Evolutionary conservation across 2,329 filamentous ascomycete genomes (phyloP).

Genomic region (Penicillium freii): DNA sequence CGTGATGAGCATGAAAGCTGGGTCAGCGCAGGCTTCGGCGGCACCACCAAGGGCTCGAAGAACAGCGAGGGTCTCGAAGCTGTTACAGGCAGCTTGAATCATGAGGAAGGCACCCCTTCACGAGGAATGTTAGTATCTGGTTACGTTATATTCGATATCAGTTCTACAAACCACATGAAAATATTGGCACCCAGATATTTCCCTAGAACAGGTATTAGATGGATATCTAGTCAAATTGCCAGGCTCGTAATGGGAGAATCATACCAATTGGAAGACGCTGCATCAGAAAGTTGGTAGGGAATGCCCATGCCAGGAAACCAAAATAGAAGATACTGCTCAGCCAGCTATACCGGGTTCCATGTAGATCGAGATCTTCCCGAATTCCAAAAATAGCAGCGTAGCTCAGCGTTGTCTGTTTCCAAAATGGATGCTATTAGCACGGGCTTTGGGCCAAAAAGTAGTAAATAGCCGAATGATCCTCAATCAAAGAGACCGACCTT

Average conservation of each 20-base stretch:
- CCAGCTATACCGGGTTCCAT: slow-evolving; percentile 60
- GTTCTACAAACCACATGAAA: slow-evolving; percentile 50
- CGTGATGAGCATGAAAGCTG: slow-evolving; percentile 63
- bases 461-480: background rate
- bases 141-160: background rate
- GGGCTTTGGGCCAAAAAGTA: background rate
- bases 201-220: slow-evolving; percentile 26
- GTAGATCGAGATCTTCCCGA: slow-evolving; percentile 55
- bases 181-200: slow-evolving; percentile 58
- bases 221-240: background rate
- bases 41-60: slow-evolving; percentile 58
- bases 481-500: slow-evolving; percentile 28
- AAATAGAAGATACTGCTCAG: slow-evolving; percentile 57
- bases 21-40: slow-evolving; percentile 58
- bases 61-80: slow-evolving; percentile 55
- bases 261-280: slow-evolving; percentile 53
- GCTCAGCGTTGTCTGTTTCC: slow-evolving; percentile 53
- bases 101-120: slow-evolving; percentile 50
- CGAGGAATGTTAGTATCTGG: background rate
- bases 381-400: slow-evolving; percentile 67
- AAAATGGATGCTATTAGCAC: background rate
- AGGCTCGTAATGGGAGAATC: too few species aligned
- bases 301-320: slow-evolving; percentile 54
- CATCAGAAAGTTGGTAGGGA: slow-evolving; percentile 55
- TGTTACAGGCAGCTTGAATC: slow-evolving; percentile 54